These are phyloP conservation scores for Triticum urartu DNA, from an alignment of 176 grass and related monocot species.

Conservation along the genomic window DNA sequence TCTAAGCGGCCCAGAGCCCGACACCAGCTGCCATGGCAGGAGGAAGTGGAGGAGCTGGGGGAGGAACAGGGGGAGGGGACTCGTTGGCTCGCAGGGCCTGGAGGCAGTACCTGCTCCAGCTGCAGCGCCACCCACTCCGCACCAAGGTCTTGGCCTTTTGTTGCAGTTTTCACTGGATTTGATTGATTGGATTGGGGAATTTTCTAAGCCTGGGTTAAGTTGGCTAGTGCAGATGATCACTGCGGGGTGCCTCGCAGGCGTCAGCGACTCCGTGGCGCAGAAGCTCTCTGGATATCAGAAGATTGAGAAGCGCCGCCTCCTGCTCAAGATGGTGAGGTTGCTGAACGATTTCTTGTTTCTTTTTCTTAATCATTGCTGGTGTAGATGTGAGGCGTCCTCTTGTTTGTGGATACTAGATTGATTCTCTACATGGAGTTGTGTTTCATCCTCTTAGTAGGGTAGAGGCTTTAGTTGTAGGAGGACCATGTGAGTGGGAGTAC, in stretches of 20 bases:
- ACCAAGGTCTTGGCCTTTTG: slow-evolving; percentile 56
- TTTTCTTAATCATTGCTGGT: background rate
- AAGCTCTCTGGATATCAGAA: slow-evolving; percentile 76
- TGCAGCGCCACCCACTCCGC: slow-evolving; percentile 78
- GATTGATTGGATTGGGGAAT: background rate
- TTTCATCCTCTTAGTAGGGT: too few species aligned
- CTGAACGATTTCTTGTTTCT: background rate
- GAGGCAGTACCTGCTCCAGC: slow-evolving; percentile 81
- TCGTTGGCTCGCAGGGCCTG: slow-evolving; percentile 54
- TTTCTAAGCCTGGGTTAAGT: background rate
- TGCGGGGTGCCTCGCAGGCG: slow-evolving; percentile 73
- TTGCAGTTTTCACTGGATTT: background rate
- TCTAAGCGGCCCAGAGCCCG: background rate
- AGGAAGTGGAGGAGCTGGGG: background rate
- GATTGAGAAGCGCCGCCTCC: slow-evolving; percentile 74
- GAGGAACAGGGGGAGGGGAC: slow-evolving; percentile 21
- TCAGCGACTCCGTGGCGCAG: slow-evolving; percentile 92
- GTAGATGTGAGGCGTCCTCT: too few species aligned
- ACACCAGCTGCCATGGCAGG: slow-evolving; percentile 2
- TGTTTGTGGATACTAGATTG: too few species aligned
- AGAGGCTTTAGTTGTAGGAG: background rate
- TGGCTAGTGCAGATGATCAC: slow-evolving; percentile 68
- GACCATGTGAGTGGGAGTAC: background rate
- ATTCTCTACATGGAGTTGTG: too few species aligned
- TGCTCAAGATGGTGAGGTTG: slow-evolving; percentile 78